Evolutionary conservation across 2,329 filamentous ascomycete species (phyloP), one percentile per base, ranked within the genome.

Genomic region (Ramularia collo-cygni): DNA sequence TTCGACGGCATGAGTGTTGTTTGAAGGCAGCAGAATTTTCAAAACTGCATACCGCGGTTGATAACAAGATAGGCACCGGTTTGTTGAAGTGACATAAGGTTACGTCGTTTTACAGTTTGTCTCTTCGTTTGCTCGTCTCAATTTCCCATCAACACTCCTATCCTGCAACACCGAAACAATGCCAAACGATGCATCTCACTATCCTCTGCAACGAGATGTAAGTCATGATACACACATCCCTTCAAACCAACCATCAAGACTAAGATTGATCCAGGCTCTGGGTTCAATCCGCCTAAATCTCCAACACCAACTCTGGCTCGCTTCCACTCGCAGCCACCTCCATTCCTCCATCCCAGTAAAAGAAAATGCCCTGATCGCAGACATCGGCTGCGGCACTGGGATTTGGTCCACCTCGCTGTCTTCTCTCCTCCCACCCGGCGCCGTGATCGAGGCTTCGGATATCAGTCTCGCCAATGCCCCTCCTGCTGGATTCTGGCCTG

Each of bases 221-320:
- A n/a, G n/a, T n/a, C n/a, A n/a, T n/a, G n/a, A n/a, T n/a, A n/a
- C n/a, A n/a, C n/a, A n/a, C n/a, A n/a, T n/a, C n/a, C n/a, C n/a
- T n/a, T n/a, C n/a, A n/a, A n/a, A n/a, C n/a, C n/a, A n/a, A n/a
- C n/a, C n/a, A n/a, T n/a, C n/a, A n/a, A n/a, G n/a, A n/a, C n/a
- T n/a, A n/a, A n/a, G n/a, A n/a, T n/a, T n/a, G n/a, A n/a, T n/a
- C n/a, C n/a, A n/a, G n/a, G n/a, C 44, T 9, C 27, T 49, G 14
- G 43, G 45, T n/a, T 46, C 43, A 10, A 42, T 40, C 8, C 43
- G 50, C 10, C 42, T 60, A 1, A 55, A 60, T 29, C 43, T 58
- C 28, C 57, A 62, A 34, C 55, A 61, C 27, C 55, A 53, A 21
- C 47, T 60, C 4, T 63, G 53, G 54, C 50, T 50, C 31, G 45